Evolutionary conservation across 2,329 filamentous ascomycete species (phyloP).

Genomic region (Diaporthe helianthi): DNA sequence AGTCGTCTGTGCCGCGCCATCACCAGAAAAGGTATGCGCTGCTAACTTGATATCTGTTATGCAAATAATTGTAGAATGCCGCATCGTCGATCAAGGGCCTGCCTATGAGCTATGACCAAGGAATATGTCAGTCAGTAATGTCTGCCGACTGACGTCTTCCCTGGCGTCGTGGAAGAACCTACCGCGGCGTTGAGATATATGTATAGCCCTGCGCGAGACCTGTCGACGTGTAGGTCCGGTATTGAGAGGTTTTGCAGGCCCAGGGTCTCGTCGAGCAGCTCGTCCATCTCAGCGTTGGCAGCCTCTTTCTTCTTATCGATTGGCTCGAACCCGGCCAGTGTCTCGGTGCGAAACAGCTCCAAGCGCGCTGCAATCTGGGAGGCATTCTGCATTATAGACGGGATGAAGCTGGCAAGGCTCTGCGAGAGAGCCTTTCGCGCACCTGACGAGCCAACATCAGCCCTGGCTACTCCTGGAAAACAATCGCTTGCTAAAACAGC

Average conservation of each 20-base stretch:
- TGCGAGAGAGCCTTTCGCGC: slow-evolving; percentile 57
- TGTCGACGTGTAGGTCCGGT: slow-evolving; percentile 72
- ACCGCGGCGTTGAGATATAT: slow-evolving; percentile 85
- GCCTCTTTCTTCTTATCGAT: slow-evolving; percentile 59
- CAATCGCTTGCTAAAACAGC: neutral
- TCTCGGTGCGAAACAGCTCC: slow-evolving; percentile 65
- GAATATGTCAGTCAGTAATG: neutral
- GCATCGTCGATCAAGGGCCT: slow-evolving; percentile 84
- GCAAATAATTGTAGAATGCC: slow-evolving; percentile 78
- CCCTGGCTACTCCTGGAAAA: neutral
- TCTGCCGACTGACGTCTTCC: slow-evolving; percentile 40
- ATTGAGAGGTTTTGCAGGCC: slow-evolving; percentile 62
- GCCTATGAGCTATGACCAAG: slow-evolving; percentile 69
- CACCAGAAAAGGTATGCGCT: neutral
- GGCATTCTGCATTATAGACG: slow-evolving; percentile 58
- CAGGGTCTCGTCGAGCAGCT: slow-evolving; percentile 63
- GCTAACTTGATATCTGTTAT: slow-evolving; percentile 80
- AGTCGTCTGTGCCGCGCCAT: slow-evolving; percentile 36
- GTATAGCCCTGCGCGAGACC: slow-evolving; percentile 83
- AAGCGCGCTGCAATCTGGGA: slow-evolving; percentile 58
- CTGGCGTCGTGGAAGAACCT: slow-evolving; percentile 34
- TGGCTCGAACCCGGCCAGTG: slow-evolving; percentile 62
- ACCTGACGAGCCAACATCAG: slow-evolving; percentile 43
- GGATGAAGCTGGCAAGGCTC: slow-evolving; percentile 60
- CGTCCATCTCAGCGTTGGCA: slow-evolving; percentile 60